These are phyloP conservation scores for Hypoxylon sp. DNA, from an alignment of 2,329 filamentous ascomycete species.

Conservation along the genomic window DNA sequence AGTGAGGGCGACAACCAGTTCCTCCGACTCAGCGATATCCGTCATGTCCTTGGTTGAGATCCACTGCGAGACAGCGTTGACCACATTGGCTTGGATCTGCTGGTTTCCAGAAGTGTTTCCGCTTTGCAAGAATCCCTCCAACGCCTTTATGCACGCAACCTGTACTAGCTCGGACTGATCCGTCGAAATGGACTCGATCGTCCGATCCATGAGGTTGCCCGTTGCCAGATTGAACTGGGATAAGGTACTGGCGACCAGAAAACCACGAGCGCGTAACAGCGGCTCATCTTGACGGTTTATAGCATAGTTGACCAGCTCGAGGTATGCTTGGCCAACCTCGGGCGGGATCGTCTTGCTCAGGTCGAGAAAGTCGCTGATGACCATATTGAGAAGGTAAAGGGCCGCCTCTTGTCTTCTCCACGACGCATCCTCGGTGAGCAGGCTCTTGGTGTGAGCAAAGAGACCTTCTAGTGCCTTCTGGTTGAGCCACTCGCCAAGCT, in stretches of 20 bases:
- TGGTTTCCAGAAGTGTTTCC: constrained; percentile 59
- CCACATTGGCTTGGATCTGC: constrained; percentile 61
- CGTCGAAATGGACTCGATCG: constrained; percentile 75
- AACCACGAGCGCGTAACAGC: constrained; percentile 85
- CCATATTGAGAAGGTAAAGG: constrained; percentile 84
- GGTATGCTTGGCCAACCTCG: constrained; percentile 75
- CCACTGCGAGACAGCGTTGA: constrained; percentile 74
- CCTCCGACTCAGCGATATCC: constrained; percentile 87
- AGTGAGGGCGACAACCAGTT: constrained; percentile 87
- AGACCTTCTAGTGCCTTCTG: constrained; percentile 79
- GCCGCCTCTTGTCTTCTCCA: constrained; percentile 79
- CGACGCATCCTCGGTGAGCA: constrained; percentile 68
- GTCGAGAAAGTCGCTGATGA: constrained; percentile 84
- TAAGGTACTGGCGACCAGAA: constrained; percentile 82
- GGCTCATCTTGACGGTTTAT: constrained; percentile 74
- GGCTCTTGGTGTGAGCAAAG: constrained; percentile 75
- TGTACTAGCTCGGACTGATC: constrained; percentile 89
- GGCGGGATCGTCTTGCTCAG: constrained; percentile 74
- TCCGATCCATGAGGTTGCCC: constrained; percentile 71
- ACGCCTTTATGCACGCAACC: constrained; percentile 86
- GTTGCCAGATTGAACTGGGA: constrained; percentile 73
- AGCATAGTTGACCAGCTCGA: constrained; percentile 81
- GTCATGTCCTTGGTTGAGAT: constrained; percentile 80
- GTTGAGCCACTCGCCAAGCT: constrained; percentile 89
- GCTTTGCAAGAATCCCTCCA: constrained; percentile 69